Evolutionary conservation across 2,329 filamentous ascomycete species (phyloP), one percentile per base, ranked within the genome.

Genomic region (Sporothrix brunneoviolacea): DNA sequence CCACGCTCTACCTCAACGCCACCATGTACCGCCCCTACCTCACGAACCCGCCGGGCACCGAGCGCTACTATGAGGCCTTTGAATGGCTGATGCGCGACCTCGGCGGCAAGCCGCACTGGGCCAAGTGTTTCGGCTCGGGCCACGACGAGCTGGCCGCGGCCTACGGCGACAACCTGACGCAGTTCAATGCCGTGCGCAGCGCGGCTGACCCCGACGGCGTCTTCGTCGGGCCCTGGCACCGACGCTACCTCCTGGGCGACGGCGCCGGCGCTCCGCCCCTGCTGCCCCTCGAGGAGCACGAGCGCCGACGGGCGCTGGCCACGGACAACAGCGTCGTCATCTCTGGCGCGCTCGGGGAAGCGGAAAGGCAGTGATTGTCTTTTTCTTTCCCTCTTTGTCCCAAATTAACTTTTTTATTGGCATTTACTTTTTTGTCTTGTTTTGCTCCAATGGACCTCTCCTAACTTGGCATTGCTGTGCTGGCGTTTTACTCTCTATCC

Each of bases 141-240:
- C 70, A 74, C 30, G 60, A 67, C 1, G 78, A 85, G 35, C 70
- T 90, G 36, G 71, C 73, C 22, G 63, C 64, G 0, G 77, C 83
- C 65, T 89, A 88, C 63, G 81, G 82, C 18, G 64, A 73, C 7
- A 71, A 82, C 54, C 71, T 89, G 59, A 63, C 69, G 19, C 70
- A 76, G 47, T 91, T 82, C 76, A 68, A 80, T 45, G 69, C 70
- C 38, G 76, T 89, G 13, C 74, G 86, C 53, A 72, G 80, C 50
- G 73, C 81, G 56, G 77, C 79, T 35, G 86, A 91, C 62, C 82
- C 83, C 0, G 80, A 88, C 54, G 86, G 86, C 48, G 82, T 91
- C 76, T 91, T 91, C 67, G 75, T 91, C 13, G 91, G 91, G 2
- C 83, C 90, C 43, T 98, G 91, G 91, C 89, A 96, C 67, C 76